Conservation (phyloP, 345 rosid species). For the Psidium friedrichsthalianum region DNA sequence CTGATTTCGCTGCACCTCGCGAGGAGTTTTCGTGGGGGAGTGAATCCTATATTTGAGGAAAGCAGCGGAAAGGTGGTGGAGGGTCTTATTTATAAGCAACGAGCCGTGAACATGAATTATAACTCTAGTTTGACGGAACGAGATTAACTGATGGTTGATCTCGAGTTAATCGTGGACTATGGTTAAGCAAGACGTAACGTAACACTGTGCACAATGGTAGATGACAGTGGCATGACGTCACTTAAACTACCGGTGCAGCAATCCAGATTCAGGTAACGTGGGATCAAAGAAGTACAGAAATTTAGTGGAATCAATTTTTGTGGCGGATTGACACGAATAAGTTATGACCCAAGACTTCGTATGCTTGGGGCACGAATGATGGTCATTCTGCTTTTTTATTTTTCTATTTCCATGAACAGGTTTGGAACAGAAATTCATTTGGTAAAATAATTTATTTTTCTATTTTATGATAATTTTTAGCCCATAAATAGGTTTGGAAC, state of each 20-base stretch:
- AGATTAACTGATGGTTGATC: background rate
- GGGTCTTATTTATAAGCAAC: background rate
- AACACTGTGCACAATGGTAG: background rate
- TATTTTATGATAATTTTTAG: too few species aligned
- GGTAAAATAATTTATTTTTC: too few species aligned
- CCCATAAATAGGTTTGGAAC: too few species aligned
- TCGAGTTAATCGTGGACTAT: background rate
- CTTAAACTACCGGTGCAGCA: fast-evolving
- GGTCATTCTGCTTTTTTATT: too few species aligned
- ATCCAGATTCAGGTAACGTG: background rate
- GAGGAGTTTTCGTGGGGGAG: background rate
- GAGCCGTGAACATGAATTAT: background rate
- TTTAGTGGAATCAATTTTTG: background rate
- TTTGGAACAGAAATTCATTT: too few species aligned
- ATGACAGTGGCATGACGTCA: background rate
- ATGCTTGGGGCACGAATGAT: background rate
- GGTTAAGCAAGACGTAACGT: background rate
- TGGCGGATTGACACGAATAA: background rate
- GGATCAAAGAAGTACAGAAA: background rate
- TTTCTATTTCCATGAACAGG: too few species aligned
- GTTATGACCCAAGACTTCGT: too few species aligned
- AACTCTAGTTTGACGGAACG: background rate
- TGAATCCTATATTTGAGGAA: background rate
- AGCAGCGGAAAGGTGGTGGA: background rate
- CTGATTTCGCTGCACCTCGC: background rate